Evolutionary conservation across 345 rosid genomes (phyloP), one percentile per base, ranked within the genome.

Genomic region (Eucalyptus curtisii): DNA sequence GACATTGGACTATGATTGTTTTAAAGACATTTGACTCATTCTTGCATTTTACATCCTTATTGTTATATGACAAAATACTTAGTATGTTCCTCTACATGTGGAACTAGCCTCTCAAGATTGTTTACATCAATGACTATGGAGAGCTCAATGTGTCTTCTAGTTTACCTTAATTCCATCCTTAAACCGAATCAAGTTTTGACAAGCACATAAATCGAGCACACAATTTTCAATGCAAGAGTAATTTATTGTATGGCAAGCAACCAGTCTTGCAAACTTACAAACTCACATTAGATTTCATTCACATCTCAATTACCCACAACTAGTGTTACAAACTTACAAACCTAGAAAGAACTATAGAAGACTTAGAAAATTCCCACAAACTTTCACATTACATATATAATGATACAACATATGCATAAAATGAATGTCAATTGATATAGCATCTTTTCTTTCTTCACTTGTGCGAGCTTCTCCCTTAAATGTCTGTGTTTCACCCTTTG

Each of bases 101-200:
- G 97, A 94, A 96, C 85, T 93, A 91, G 88, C 99, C 99, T 87
- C 94, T 95, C 5, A 97, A 93, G 90, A 94, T 96, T 13, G 92
- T 95, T 88, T 96, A 64, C 68, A 94, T 97, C 88, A 95, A 99
- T 88, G 91, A 92, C 66, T 95, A 95, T 86, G 99, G 99, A 12
- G 98, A 95, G 92, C 95, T 96, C 85, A 94, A 93, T 87, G 97
- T 95, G 31, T 81, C 98, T 87, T 97, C 96, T 40, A 92, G 71
- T 88, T 89, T 95, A 52, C 99, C 98, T 87, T 95, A 90, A 85
- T 48, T 40, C 24, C 53, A 40, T 64, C 87, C 4, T 37, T 7
- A 17, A n/a, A 48, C 19, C 6, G 1, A 49, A 17, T 50, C 5
- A 6, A 13, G 2, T 50, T 17, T 76, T 37, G 47, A 76, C 15